Percentiles rank a stretch among this genome's conserved stretches.
phyloP scores from a whole-genome alignment of 805 yeast species.

The Saccharomycopsis capsularis region DNA sequence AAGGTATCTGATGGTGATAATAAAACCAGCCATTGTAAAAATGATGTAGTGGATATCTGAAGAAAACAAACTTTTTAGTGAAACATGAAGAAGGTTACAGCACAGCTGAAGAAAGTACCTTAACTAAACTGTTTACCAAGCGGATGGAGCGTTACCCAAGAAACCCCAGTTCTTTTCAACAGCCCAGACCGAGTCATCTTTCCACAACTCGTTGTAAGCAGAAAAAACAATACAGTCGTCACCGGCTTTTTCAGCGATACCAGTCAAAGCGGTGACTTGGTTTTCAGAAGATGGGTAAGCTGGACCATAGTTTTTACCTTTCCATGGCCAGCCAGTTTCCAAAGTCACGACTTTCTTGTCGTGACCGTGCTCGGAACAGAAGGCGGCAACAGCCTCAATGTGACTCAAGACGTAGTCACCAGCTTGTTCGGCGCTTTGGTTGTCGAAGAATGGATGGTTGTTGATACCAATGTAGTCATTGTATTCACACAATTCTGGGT shows the following conservation, averaged over 20 bases:
- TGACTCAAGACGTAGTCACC: constrained; percentile 22
- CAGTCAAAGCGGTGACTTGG: constrained; percentile 45
- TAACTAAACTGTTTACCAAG: constrained; percentile 17
- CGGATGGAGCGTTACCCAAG: constrained; percentile 22
- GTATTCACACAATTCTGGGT: constrained; percentile 46
- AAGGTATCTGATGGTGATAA: too few species aligned
- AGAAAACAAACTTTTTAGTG: constrained; percentile 1
- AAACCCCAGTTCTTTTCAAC: constrained; percentile 54
- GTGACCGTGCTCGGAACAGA: constrained; percentile 23
- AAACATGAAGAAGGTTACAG: neutral
- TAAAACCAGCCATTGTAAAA: too few species aligned
- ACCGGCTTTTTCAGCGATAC: constrained; percentile 41
- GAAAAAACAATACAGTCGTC: constrained; percentile 51
- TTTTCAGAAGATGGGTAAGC: constrained; percentile 50
- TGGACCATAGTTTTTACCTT: constrained; percentile 42
- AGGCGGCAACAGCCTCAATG: constrained; percentile 21
- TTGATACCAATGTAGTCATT: constrained; percentile 62
- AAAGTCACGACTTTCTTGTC: constrained; percentile 41
- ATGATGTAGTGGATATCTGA: neutral
- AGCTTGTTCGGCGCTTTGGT: constrained; percentile 20
- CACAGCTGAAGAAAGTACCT: neutral
- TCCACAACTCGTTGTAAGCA: constrained; percentile 60
- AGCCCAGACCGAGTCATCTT: constrained; percentile 46
- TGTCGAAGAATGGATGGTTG: constrained; percentile 52
- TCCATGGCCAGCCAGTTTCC: constrained; percentile 70